A percentile compares a stretch with the other conserved stretches of the same genome.
Evolutionary conservation across 345 rosid species (phyloP).

Genomic region (Microthlaspi erraticum): DNA sequence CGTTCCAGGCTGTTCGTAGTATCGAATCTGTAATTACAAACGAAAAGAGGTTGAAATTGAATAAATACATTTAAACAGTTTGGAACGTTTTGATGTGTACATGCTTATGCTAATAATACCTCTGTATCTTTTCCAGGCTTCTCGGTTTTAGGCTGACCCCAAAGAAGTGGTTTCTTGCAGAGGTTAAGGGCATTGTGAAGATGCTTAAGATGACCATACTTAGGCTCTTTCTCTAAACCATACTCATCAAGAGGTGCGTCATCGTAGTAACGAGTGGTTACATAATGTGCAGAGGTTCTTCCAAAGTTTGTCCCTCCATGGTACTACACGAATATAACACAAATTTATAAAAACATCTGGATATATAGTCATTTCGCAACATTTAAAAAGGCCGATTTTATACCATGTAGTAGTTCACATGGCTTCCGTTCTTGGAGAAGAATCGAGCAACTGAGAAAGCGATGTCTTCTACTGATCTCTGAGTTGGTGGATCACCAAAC

Average conservation of each 20-base stretch:
- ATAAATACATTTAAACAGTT: slow-evolving; percentile 7
- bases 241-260: slow-evolving; percentile 97
- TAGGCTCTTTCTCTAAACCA: slow-evolving; percentile 80
- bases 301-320: slow-evolving; percentile 95
- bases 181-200: slow-evolving; percentile 73
- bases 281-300: slow-evolving; percentile 76
- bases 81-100: slow-evolving; percentile 36
- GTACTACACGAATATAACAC: slow-evolving; percentile 55
- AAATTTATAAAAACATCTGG: slow-evolving; percentile 11
- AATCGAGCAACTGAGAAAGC: slow-evolving; percentile 80
- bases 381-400: slow-evolving; percentile 1
- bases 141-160: slow-evolving; percentile 54
- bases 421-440: slow-evolving; percentile 82
- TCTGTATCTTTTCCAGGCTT: slow-evolving; percentile 50
- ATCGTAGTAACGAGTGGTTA: slow-evolving; percentile 94
- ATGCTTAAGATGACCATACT: slow-evolving; percentile 84
- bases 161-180: slow-evolving; percentile 72
- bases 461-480: slow-evolving; percentile 81
- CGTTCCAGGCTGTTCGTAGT: slow-evolving; percentile 59
- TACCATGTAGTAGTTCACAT: slow-evolving; percentile 94
- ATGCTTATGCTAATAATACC: slow-evolving; percentile 50
- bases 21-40: slow-evolving; percentile 53
- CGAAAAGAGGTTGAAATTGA: neutral
- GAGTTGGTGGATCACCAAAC: slow-evolving; percentile 60
- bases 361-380: neutral